Evolutionary conservation across 805 yeast genomes (phyloP), one percentile per base, ranked within the genome.

Genomic region (Nakazawaea pomicola): DNA sequence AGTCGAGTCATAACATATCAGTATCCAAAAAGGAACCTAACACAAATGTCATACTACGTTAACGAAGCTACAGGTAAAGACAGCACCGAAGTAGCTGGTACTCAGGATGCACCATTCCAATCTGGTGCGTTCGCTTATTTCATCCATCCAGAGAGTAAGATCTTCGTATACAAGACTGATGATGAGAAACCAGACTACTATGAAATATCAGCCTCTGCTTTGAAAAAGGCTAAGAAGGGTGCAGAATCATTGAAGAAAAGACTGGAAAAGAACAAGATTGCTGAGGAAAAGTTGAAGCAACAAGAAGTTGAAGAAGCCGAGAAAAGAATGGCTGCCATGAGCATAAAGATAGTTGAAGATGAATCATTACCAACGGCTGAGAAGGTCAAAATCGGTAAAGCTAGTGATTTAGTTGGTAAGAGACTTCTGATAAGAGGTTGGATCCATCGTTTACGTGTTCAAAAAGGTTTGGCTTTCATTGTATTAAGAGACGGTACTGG

Each of bases 401-500:
- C 81, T 38, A 72, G 72, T 44, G 71, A 66, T 5, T 55, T 64
- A 54, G 72, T 88, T 31, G 93, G 79, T 44, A 52, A 68, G 47
- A 79, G 99, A 62, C 88, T 88, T 40, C 60, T 71, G 42, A 82
- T 91, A 33, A 80, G 79, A 49, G 99, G 99, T 47, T 93, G 99
- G 99, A 74, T 93, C 47, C 99, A 93, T 64, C 83, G 99, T 61
- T 72, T 95, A 54, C 82, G 99, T 64, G 53, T 78, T 33, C 98
- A 93, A 65, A 93, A 95, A 70, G 96, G 95, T 34, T 75, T 88
- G 35, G 93, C 84, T 14, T 93, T 93, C 61, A 60, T 95, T 44
- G 93, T 95, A 31, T 69, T 93, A 56, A 83, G 99, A 70, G 99
- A 93, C 61, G 99, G 99, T 53, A 71, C 91, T 29, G 98, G 98